These are phyloP conservation scores for Stephania japonica DNA, from an alignment of 164 flowering plant species.

Conservation along the genomic window DNA sequence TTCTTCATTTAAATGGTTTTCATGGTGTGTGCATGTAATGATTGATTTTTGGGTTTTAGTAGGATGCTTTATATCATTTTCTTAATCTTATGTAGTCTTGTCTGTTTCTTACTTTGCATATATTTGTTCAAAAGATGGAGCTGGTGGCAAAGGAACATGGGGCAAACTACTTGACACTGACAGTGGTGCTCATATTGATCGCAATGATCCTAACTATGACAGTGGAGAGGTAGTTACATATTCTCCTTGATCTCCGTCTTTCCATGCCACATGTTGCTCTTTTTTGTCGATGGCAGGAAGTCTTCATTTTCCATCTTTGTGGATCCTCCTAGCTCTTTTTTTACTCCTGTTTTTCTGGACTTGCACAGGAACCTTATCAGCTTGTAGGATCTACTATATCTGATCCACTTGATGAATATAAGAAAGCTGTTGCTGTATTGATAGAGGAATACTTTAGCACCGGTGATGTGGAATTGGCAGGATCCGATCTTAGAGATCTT, in stretches of 20 bases:
- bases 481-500: slow-evolving; percentile 76
- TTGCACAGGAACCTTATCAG: slow-evolving; percentile 83
- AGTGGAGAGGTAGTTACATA: slow-evolving; percentile 76
- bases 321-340: not conserved
- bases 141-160: slow-evolving; percentile 99
- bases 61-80: not conserved
- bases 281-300: not conserved
- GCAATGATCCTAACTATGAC: slow-evolving; percentile 99
- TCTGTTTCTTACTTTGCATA: not conserved
- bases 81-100: not conserved
- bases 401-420: slow-evolving; percentile 89
- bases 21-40: not conserved
- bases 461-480: slow-evolving; percentile 74
- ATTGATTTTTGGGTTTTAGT: not conserved
- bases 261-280: not conserved
- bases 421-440: slow-evolving; percentile 76
- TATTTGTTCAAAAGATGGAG: slow-evolving; percentile 66
- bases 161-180: slow-evolving; percentile 93
- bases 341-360: not conserved
- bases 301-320: not conserved
- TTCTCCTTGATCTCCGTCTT: not conserved
- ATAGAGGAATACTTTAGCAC: slow-evolving; percentile 93
- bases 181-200: slow-evolving; percentile 66
- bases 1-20: not conserved
- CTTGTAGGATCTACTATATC: slow-evolving; percentile 71